Evolutionary conservation across 257 asterid species (phyloP).

Genomic region (Nicotiana tabacum): DNA sequence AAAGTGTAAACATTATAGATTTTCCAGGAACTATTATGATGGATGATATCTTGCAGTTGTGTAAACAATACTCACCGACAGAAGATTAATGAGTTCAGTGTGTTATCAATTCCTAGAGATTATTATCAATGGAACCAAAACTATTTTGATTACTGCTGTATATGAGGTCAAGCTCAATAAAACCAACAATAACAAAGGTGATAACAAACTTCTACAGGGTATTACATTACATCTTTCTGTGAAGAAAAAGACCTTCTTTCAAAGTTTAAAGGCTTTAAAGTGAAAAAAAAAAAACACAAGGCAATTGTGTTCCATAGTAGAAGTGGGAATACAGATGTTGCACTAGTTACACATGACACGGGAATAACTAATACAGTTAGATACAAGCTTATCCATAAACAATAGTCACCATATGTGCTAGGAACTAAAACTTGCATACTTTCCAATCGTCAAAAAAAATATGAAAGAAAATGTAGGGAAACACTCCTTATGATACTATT

Average conservation of each 20-base stretch:
- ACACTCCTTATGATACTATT: background rate
- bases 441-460: background rate
- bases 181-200: background rate
- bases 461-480: background rate
- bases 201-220: background rate
- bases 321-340: background rate
- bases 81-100: background rate
- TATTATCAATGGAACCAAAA: background rate
- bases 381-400: too few species aligned
- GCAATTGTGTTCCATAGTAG: background rate
- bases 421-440: background rate
- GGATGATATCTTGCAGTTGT: constrained; percentile 40
- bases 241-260: background rate
- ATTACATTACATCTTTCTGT: background rate
- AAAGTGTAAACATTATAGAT: constrained; percentile 15
- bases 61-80: constrained; percentile 40
- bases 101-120: background rate
- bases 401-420: background rate
- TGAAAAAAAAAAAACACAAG: background rate
- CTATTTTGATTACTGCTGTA: background rate
- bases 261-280: background rate
- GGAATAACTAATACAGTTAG: background rate
- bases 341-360: background rate
- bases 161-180: background rate
- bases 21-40: constrained; percentile 38